These are phyloP conservation scores for Nepenthes mirabilis DNA, from an alignment of 148 eudicot species.

Conservation along the genomic window DNA sequence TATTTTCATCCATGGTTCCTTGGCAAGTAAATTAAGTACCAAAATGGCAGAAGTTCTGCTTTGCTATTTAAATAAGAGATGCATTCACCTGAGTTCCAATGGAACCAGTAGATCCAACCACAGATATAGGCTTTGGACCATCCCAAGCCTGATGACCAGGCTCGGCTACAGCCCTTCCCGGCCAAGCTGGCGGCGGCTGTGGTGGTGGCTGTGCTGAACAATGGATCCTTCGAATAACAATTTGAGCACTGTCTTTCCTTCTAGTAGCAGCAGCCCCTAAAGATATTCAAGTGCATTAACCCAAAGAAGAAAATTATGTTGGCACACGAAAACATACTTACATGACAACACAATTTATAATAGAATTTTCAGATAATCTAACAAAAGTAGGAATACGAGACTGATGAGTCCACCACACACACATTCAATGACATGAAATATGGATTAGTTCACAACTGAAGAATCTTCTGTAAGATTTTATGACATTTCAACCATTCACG, in stretches of 20 bases:
- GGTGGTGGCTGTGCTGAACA: conserved; percentile 80
- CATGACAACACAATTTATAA: too few relatives aligned
- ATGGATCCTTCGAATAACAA: conserved; percentile 36
- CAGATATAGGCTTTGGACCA: conserved; percentile 88
- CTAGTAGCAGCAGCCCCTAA: conserved; percentile 54
- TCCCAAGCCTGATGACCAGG: conserved; percentile 64
- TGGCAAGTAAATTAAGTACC: too few relatives aligned
- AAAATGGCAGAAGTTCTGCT: not conserved
- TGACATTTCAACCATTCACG: too few relatives aligned
- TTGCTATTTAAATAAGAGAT: not conserved
- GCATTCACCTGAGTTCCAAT: conserved; percentile 88
- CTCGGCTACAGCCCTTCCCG: conserved; percentile 74
- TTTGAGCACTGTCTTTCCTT: conserved; percentile 38
- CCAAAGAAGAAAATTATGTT: too few relatives aligned
- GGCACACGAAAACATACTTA: too few relatives aligned
- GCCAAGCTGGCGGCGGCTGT: conserved; percentile 95
- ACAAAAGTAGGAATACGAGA: too few relatives aligned
- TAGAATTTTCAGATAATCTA: too few relatives aligned
- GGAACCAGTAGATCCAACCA: conserved; percentile 96
- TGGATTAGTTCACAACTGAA: too few relatives aligned
- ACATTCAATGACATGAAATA: too few relatives aligned
- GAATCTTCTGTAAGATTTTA: too few relatives aligned
- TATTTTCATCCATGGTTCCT: too few relatives aligned
- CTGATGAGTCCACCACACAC: too few relatives aligned
- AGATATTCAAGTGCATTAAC: not conserved